Percentiles rank a stretch among this genome's conserved stretches.
Conservation (phyloP, 139 green algal species). For the Volvox reticuliferus region DNA sequence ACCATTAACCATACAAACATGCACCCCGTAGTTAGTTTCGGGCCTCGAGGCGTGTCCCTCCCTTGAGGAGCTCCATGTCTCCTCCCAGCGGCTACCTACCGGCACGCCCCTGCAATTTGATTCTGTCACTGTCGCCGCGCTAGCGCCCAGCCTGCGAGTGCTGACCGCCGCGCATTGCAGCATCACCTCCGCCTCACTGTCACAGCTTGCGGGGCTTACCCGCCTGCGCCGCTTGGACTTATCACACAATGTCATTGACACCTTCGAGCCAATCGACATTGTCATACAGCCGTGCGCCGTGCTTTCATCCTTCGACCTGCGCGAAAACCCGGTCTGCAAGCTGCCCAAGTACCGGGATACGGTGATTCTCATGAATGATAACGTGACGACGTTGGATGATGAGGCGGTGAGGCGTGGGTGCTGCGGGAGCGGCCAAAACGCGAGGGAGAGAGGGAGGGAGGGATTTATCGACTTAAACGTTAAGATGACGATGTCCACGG, state of each 20-base stretch:
- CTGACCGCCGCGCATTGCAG: conserved; percentile 36
- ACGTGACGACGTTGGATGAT: conserved; percentile 51
- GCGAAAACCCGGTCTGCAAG: conserved; percentile 31
- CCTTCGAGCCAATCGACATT: conserved; percentile 23
- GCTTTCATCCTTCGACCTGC: conserved; percentile 49
- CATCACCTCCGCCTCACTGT: conserved; percentile 5
- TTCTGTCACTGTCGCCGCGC: conserved; percentile 12
- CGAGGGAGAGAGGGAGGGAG: no score
- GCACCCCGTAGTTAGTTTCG: conserved; percentile 8
- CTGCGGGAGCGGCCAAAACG: no score
- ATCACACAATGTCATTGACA: conserved; percentile 37
- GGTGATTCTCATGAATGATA: conserved; percentile 59
- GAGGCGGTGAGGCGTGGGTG: conserved; percentile 30
- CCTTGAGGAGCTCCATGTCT: conserved; percentile 71
- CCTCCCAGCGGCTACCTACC: conserved; percentile 50
- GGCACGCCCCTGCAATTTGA: conserved; percentile 47
- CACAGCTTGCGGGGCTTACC: not conserved
- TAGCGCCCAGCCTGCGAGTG: conserved; percentile 40
- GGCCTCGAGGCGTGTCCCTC: conserved; percentile 27
- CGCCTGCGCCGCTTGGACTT: conserved; percentile 50
- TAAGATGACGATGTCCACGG: no score
- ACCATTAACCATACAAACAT: no score
- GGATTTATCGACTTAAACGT: no score
- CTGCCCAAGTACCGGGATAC: conserved; percentile 62
- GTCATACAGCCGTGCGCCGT: not conserved